Conservation (phyloP, 805 yeast species). For the Blastobotrys chiropterorum region DNA sequence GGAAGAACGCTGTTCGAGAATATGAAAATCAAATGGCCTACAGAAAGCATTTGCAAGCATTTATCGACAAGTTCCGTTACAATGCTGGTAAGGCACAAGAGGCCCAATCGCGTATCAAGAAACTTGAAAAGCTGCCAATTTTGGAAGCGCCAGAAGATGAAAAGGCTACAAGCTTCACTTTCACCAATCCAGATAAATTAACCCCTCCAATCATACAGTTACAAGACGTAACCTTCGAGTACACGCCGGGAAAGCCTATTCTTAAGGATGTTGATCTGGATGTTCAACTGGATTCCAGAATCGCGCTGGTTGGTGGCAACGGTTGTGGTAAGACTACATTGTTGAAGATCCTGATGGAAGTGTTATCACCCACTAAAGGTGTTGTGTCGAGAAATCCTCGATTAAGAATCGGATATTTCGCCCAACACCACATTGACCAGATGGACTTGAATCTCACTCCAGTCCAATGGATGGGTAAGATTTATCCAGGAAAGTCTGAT, state of each 20-base stretch:
- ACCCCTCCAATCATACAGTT: constrained; percentile 93
- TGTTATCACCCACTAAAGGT: constrained; percentile 68
- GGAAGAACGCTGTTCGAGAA: constrained; percentile 87
- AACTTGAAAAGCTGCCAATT: constrained; percentile 87
- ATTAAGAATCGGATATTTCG: constrained; percentile 90
- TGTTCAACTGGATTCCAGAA: constrained; percentile 88
- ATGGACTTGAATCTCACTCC: constrained; percentile 85
- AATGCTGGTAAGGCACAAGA: constrained; percentile 97
- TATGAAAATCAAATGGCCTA: constrained; percentile 96
- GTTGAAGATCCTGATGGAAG: constrained; percentile 78
- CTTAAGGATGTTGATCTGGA: constrained; percentile 77
- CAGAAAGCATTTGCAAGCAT: constrained; percentile 86
- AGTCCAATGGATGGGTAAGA: constrained; percentile 86
- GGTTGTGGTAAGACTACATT: constrained; percentile 99
- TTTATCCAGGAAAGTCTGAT: constrained; percentile 88
- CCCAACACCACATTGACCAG: constrained; percentile 98
- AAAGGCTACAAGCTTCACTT: constrained; percentile 72
- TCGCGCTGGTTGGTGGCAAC: constrained; percentile 97
- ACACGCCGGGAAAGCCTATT: constrained; percentile 56
- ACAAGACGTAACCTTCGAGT: constrained; percentile 82
- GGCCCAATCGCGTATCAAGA: constrained; percentile 96
- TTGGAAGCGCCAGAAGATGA: constrained; percentile 95
- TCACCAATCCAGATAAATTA: constrained; percentile 90
- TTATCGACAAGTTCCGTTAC: constrained; percentile 93
- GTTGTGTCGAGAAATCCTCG: constrained; percentile 74